Conservation (phyloP, 1,284 basidiomycete genomes). For the Cutaneotrichosporon sp. region DNA sequence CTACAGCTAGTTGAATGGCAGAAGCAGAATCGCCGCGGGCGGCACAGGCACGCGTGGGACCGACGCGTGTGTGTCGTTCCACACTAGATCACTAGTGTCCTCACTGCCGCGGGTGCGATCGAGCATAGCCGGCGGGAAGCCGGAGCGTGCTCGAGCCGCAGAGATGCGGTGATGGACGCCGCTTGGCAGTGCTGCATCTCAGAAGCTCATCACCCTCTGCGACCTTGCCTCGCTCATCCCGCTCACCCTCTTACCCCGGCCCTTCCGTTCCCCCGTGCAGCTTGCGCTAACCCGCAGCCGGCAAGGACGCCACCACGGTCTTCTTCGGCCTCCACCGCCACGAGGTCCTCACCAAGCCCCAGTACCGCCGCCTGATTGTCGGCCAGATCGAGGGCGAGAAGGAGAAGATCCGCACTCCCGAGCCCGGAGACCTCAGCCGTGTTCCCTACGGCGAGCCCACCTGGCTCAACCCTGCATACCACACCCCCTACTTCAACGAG, state of each 20-base stretch:
- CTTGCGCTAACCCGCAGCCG: constrained; percentile 43
- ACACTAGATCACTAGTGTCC: too few species aligned
- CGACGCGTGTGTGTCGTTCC: neutral
- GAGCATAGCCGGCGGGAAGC: neutral
- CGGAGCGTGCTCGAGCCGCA: too few species aligned
- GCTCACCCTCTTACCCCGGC: too few species aligned
- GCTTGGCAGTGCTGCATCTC: too few species aligned
- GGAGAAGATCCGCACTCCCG: constrained; percentile 59
- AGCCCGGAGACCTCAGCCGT: constrained; percentile 60
- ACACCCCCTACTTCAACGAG: constrained; percentile 80
- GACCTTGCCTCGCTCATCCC: too few species aligned
- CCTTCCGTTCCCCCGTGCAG: too few species aligned
- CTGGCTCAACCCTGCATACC: constrained; percentile 75
- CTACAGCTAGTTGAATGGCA: too few species aligned
- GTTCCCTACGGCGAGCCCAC: constrained; percentile 83
- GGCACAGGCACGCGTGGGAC: constrained; percentile 5
- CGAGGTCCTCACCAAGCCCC: constrained; percentile 73
- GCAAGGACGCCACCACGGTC: constrained; percentile 78
- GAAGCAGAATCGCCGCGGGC: neutral
- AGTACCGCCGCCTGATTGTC: constrained; percentile 67
- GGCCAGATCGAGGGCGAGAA: constrained; percentile 69
- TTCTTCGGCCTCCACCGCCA: constrained; percentile 82
- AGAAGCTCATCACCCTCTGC: too few species aligned
- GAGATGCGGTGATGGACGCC: too few species aligned
- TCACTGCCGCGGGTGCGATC: neutral